These are phyloP conservation scores for Clarireedia paspali DNA, from an alignment of 2,329 filamentous ascomycete genomes.

Conservation along the genomic window DNA sequence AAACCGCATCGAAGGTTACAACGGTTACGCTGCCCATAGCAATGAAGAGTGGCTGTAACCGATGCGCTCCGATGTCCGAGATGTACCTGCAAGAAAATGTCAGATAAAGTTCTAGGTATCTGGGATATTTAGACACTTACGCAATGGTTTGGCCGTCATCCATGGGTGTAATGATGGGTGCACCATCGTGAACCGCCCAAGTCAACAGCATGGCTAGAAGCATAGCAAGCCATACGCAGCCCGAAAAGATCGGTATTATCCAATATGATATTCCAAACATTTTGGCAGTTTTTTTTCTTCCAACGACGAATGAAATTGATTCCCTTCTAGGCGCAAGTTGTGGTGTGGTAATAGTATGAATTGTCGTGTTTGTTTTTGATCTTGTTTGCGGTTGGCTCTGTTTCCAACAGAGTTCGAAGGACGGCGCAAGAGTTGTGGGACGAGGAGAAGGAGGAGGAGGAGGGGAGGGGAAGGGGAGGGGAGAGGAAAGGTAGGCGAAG, in stretches of 20 bases:
- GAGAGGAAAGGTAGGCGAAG: too few relatives aligned
- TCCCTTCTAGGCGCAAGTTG: not conserved
- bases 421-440: too few relatives aligned
- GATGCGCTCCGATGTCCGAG: conserved; percentile 52
- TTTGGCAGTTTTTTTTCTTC: not conserved
- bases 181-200: conserved; percentile 51
- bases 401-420: too few relatives aligned
- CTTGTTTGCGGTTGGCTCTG: too few relatives aligned
- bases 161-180: conserved; percentile 51
- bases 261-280: conserved; percentile 9
- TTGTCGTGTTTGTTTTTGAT: not conserved
- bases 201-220: conserved; percentile 28
- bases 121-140: conserved; percentile 7
- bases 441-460: too few relatives aligned
- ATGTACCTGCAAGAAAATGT: conserved; percentile 55
- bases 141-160: conserved; percentile 43
- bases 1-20: conserved; percentile 70
- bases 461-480: too few relatives aligned
- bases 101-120: conserved; percentile 33
- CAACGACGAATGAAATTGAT: not conserved
- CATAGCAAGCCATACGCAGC: conserved; percentile 20
- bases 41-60: conserved; percentile 70
- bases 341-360: not conserved
- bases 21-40: conserved; percentile 62
- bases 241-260: conserved; percentile 16